Evolutionary conservation across 768 basidiomycete species (phyloP), one percentile per base, ranked within the genome.

Genomic region (Boletus barrowsii): DNA sequence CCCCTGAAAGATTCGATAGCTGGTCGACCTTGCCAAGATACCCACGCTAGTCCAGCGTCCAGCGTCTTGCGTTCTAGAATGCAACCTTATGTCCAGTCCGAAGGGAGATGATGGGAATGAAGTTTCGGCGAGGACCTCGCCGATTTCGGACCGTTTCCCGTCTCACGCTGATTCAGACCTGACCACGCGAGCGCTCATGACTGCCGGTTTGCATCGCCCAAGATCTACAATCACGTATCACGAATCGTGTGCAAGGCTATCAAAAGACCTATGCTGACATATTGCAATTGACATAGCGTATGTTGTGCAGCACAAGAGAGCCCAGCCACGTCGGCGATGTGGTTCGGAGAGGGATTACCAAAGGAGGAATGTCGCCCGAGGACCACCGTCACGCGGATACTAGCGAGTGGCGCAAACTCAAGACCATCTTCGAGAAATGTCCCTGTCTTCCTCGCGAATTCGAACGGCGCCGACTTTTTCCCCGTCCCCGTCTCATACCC

Each of bases 131-230:
- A n/a, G 24, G 22, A 14, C 18, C 5, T 4, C 2, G 2, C 35
- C 7, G 32, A 29, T 9, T 22, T 35, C 10, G 11, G 35, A 6
- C 26, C n/a, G 18, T 14, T 24, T 13, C 32, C 7, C 6, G 4
- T 53, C 56, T 18, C 57, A 56, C 42, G 45, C 4, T 42, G 20
- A 60, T 29, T 22, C 22, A 10, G 33, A 41, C n/a, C 3, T 42
- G 18, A 14, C 45, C 59, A 57, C 47, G 47, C 40, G 60, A 52
- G 39, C 46, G 60, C 52, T 47, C 58, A 29, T 5, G 32, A 6
- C 30, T 24, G 42, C 37, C 49, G 17, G 32, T 47, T 44, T 26
- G 42, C 32, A 22, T 45, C 17, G 37, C 37, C 14, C 37, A 30
- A 26, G 59, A 57, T 61, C 22, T 30, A 30, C 53, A 36, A 22